Base-by-base conservation (phyloP, 2,329 filamentous ascomycete genomes). In the Venturiaceae sp. region DNA sequence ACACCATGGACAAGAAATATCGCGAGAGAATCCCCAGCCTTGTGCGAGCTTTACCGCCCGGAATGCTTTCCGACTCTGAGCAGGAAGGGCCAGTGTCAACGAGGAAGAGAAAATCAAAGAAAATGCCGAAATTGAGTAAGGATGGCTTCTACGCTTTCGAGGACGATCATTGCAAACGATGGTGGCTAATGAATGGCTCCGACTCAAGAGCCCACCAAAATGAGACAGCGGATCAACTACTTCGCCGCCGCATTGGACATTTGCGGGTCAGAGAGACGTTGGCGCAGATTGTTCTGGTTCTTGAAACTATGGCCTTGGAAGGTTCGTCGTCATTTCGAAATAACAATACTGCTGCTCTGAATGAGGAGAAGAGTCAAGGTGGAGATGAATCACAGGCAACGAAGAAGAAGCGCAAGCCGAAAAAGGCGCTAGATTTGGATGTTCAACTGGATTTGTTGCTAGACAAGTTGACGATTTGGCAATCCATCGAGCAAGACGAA, bases 391-490 rank as follows among this genome's bases (percentile, higher is more conserved):
- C 50, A 14, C 66, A 68, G 53, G 61, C 19, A 36, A 58, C 14
- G 33, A 55, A 56, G 50, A 21, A 62, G 64, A 78, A 63, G 64
- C 67, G 67, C 7, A 74, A 73, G 62, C 64, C 69, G 21, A 85
- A 82, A 69, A 88, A 86, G 64, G 82, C 82, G 58, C 81, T 86
- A 63, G 84, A 90, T 64, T 73, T 89, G 6, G 78, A 80, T 1
- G 73, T 84, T 7, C 76, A 89, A 21, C 75, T 91, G 4, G 88
- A 92, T 66, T 76, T 90, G 0, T 81, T 91, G 55, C 82, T 89
- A 7, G 89, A 94, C 69, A 84, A 87, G 52, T 75, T 94, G 26
- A 90, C 86, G 65, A 94, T 94, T 60, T 92, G 88, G 88, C 87
- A 92, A 67, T 90, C 88, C 3, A 85, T 88, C 7, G 83, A 84